Conservation (phyloP, 371 early-diverging fungal genomes). For the Zychaea mexicana region DNA sequence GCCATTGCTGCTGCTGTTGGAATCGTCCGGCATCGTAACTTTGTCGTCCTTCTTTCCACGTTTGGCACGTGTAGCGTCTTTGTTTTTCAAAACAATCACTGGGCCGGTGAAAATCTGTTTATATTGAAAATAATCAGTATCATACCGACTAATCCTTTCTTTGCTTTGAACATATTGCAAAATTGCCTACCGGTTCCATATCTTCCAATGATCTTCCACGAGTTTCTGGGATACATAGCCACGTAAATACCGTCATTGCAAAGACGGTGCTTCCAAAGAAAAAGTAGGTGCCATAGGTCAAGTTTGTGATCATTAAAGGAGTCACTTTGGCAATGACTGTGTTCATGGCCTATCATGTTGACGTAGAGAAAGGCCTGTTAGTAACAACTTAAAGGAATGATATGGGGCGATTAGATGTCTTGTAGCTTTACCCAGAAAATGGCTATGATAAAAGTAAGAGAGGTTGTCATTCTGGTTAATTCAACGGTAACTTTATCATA, state of each 20-base stretch:
- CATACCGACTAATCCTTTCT: no score
- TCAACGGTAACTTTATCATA: neutral
- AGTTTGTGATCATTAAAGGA: conserved; percentile 44
- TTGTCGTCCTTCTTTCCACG: neutral
- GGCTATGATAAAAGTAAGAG: neutral
- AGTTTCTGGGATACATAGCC: conserved; percentile 64
- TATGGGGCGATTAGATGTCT: no score
- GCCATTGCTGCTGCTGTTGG: neutral
- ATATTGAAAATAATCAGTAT: neutral
- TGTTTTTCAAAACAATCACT: neutral
- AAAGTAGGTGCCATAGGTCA: conserved; percentile 56
- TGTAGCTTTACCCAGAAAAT: neutral
- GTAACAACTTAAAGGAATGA: no score
- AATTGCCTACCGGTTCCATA: conserved; percentile 36
- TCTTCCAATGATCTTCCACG: conserved; percentile 65
- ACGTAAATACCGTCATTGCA: conserved; percentile 46
- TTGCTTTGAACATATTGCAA: no score
- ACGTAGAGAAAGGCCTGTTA: neutral
- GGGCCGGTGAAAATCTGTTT: neutral
- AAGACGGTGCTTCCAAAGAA: conserved; percentile 54
- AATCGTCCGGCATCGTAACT: neutral
- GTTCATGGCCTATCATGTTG: conserved; percentile 34
- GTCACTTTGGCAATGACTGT: conserved; percentile 50
- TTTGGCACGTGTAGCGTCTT: neutral
- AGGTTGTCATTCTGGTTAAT: neutral